Evolutionary conservation across 2,329 filamentous ascomycete species (phyloP).

Genomic region (Tympanopsis confertula): DNA sequence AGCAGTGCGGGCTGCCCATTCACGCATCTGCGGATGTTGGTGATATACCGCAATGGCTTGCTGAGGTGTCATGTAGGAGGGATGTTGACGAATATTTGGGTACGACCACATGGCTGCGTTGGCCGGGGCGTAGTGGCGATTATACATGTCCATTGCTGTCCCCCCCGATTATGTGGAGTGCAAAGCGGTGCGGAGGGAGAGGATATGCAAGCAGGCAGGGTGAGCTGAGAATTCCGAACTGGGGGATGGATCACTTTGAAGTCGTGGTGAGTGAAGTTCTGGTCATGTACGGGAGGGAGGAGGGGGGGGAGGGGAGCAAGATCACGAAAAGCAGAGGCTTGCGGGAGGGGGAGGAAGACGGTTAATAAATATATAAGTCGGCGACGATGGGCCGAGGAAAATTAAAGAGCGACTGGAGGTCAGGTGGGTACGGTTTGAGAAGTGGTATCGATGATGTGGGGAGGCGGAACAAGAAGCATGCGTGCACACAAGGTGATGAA

Average conservation of each 20-base stretch:
- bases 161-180: no score
- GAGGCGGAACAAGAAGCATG: constrained; percentile 10
- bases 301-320: background rate
- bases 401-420: constrained; percentile 7
- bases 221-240: constrained; percentile 4
- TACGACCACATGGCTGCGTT: no score
- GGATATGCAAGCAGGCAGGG: no score
- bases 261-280: constrained; percentile 4
- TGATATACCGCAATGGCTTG: constrained; percentile 2
- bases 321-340: constrained; percentile 1
- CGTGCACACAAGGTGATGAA: constrained; percentile 6
- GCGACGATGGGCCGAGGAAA: no score
- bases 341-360: background rate
- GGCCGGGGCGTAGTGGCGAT: no score
- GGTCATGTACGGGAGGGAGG: background rate
- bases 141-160: no score
- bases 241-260: constrained; percentile 5
- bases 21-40: constrained; percentile 8
- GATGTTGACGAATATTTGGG: no score
- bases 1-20: constrained; percentile 5
- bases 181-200: no score
- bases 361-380: no score
- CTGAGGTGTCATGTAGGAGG: no score
- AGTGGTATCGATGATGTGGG: constrained; percentile 12
- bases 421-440: constrained; percentile 9